phyloP scores from a whole-genome alignment of 345 rosid genomes.

The Lepidium africanum region DNA sequence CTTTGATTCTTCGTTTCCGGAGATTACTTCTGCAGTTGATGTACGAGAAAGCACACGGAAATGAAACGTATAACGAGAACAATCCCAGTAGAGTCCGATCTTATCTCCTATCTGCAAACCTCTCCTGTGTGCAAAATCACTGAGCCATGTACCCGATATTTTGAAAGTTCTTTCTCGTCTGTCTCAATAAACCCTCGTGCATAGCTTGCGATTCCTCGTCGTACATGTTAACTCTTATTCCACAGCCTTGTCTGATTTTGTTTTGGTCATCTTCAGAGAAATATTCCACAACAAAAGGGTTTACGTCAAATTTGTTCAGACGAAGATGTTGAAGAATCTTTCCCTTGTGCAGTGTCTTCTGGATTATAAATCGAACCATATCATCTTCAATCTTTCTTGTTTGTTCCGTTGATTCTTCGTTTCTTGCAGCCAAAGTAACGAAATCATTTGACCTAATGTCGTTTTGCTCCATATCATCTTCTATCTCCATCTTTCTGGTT shows the following conservation, averaged over 20 bases:
- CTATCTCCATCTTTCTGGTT: too few relatives aligned
- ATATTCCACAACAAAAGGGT: neutral
- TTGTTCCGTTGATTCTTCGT: neutral
- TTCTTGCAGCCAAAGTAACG: neutral
- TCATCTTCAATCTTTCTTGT: neutral
- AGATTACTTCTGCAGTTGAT: neutral
- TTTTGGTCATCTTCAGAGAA: neutral
- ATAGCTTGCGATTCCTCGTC: neutral
- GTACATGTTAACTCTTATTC: neutral
- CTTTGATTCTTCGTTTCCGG: too few relatives aligned
- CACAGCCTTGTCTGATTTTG: neutral
- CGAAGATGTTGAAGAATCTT: neutral
- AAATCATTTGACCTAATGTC: too few relatives aligned
- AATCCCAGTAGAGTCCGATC: slow-evolving; percentile 1
- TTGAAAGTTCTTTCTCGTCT: neutral
- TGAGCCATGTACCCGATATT: neutral
- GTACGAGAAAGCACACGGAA: slow-evolving; percentile 1
- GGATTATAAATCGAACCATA: neutral
- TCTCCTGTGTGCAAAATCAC: neutral
- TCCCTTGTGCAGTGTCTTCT: neutral
- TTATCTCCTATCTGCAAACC: neutral
- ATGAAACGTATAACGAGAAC: neutral
- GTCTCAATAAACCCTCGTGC: neutral
- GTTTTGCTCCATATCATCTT: too few relatives aligned
- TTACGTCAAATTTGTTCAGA: neutral